These are phyloP conservation scores for Verticillium isaacii DNA, from an alignment of 2,329 filamentous ascomycete genomes.

Conservation along the genomic window DNA sequence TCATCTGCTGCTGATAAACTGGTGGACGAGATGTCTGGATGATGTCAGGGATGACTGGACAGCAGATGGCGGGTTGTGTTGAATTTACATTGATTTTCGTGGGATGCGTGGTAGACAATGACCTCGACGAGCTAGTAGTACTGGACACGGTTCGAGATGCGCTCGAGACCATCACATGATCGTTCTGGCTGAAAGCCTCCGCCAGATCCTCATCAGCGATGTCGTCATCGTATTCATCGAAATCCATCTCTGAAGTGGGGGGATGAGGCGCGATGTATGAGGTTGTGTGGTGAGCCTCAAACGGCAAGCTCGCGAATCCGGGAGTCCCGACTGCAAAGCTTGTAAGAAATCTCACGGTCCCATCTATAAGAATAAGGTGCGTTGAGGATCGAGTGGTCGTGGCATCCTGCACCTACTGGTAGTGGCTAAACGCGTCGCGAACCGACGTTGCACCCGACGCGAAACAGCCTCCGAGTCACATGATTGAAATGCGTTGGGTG, in stretches of 20 bases:
- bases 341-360: background rate
- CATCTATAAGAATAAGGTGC: background rate
- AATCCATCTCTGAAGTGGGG: constrained; percentile 36
- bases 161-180: background rate
- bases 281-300: background rate
- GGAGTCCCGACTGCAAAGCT: background rate
- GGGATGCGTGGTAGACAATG: background rate
- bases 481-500: background rate
- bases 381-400: background rate
- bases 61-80: background rate
- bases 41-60: too few relatives aligned
- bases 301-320: background rate
- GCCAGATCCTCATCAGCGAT: constrained; percentile 64
- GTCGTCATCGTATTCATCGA: constrained; percentile 60
- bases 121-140: background rate
- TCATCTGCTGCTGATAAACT: background rate
- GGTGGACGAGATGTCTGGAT: background rate
- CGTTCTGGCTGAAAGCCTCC: constrained; percentile 47
- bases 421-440: constrained; percentile 7
- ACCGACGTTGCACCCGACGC: constrained; percentile 2
- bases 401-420: background rate
- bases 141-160: background rate
- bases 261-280: background rate
- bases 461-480: constrained; percentile 13
- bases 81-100: background rate